Evolutionary conservation across 78 protist genomes (phyloP).

Genomic region (Creolimax fragrantissima): DNA sequence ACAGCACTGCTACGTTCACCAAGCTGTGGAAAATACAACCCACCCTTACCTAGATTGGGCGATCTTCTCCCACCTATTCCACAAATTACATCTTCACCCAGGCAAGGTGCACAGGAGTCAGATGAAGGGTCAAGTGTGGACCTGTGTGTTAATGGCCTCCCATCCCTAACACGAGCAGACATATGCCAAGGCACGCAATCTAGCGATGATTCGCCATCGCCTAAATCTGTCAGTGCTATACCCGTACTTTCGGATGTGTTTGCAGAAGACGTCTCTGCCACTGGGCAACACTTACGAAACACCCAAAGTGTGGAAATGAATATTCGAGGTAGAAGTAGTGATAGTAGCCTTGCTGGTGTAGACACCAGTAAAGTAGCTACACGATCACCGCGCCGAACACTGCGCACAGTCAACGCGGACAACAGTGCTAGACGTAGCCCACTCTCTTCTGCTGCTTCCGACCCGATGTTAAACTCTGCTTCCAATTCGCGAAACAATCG

Average conservation of each 20-base stretch:
- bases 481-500: no score
- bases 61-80: neutral
- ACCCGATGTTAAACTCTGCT: no score
- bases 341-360: neutral
- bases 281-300: neutral
- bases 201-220: neutral
- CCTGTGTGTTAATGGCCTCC: neutral
- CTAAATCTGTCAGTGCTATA: neutral
- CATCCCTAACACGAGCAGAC: neutral
- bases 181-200: neutral
- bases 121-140: neutral
- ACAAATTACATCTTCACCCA: neutral
- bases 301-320: neutral
- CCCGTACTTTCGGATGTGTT: neutral
- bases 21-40: no score
- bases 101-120: neutral
- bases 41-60: no score
- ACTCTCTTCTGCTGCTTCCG: no score
- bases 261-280: neutral
- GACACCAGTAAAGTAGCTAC: neutral
- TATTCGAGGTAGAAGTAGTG: neutral
- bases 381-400: neutral
- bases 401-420: no score
- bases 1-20: no score
- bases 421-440: no score